Base-by-base conservation (phyloP, 2,329 filamentous ascomycete genomes). In the Salinomyces thailandicus region DNA sequence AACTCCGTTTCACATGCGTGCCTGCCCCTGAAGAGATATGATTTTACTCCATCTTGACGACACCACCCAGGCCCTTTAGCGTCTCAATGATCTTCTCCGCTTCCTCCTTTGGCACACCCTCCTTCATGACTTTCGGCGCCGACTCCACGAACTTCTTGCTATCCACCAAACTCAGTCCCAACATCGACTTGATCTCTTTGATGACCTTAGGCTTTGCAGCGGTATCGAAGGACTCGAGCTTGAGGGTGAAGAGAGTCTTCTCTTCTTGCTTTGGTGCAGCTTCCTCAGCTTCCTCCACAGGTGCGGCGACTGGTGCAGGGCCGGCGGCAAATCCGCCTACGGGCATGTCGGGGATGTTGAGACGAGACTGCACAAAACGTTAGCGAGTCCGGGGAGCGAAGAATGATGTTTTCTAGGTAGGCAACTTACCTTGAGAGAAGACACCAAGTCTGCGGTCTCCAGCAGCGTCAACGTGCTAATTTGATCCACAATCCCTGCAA, bases 91-190 rank as follows among this genome's bases (percentile, higher is more conserved):
- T 95, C 80, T 98, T 98, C 75, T 96, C 89, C 5, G 85, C 86
- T 63, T 99, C 93, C 59, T 99, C 91, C 77, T 98, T 99, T 47
- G 89, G 83, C 51, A 98, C 86, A 35, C 83, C 87, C 69, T 99
- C 91, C 79, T 96, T 96, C 85, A 99, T 84, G 64, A 85, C 70
- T 81, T 99, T 99, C 47, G 91, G 91, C 51, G 84, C 87, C 59
- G 84, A 85, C 74, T 99, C 91, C 49, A 98, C 91, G 58, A 99
- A 99, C 73, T 99, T 99, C 81, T 99, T 99, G 69, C 85, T 93
- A 67, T 99, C 91, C 52, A 99, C 93, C 69, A 99, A 74, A 62
- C 84, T 93, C 59, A 98, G 68, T 29, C 91, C 91, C 43, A 99
- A 71, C 77, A 98, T 73, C 57, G 77, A 79, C 79, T 99, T 99